Evolutionary conservation across 495 filamentous ascomycete species (phyloP), one percentile per base, ranked within the genome.

Genomic region (Neurospora sp.): DNA sequence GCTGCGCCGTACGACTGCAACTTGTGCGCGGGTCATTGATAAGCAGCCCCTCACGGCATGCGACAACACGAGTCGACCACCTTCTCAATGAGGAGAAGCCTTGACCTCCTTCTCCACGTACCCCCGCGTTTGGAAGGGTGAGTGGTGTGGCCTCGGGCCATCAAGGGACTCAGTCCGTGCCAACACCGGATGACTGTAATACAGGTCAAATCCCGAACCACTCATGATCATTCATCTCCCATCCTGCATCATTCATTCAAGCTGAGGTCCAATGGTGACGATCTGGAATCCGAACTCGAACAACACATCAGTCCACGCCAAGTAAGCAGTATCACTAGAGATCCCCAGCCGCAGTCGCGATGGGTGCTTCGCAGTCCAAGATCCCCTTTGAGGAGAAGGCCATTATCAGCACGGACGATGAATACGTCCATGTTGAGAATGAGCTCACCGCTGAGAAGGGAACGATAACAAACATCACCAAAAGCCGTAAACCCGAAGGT

Each of bases 291-390:
- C 27, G 53, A 61, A 31, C 53, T 31, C 53, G 53, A 61, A 27
- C 3, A 27, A 53, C 20, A 53, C 46, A 20, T 53, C 46, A 53
- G 46, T 14, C n/a, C 46, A 53, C 27, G 11, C 53, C 27, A 61
- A 61, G 27, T 61, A 61, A 66, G 35, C 53, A 35, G 53, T 35
- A 35, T 14, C 16, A 66, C 53, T 37, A 66, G 27, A 31, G 40
- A 27, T 10, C 37, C 40, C 31, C 27, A 40, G 41, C 35, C 72
- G 39, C 68, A 59, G 80, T 68, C 42, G 3, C 16, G 1, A 88
- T 88, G 86, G 87, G 85, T 74, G 79, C 79, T 70, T 77, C 82
- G 39, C 84, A 86, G 76, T 87, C 85, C 8, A 83, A 82, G 75
- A 69, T 69, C 27, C 75, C 82, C 3, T 61, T 75, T 16, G 77